A percentile compares a stretch with the other conserved stretches of the same genome.
Evolutionary conservation across 2,329 filamentous ascomycete genomes (phyloP).

Genomic region (Lachnellula suecica): DNA sequence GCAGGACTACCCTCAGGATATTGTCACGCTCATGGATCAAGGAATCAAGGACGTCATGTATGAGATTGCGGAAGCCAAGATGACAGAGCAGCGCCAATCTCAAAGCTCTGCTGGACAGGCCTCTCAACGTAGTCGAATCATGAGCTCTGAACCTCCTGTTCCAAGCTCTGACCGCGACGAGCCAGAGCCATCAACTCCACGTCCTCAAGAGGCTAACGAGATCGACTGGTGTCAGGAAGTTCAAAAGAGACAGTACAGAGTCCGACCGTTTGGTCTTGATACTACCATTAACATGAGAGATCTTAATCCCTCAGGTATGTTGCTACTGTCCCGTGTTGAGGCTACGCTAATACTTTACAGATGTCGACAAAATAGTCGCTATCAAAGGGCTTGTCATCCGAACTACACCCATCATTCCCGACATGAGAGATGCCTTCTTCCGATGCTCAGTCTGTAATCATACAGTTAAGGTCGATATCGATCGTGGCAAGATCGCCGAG

Average conservation of each 20-base stretch:
- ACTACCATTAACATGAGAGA: constrained; percentile 88
- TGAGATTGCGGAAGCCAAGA: constrained; percentile 80
- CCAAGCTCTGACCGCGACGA: constrained; percentile 76
- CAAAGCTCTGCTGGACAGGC: constrained; percentile 52
- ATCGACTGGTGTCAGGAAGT: constrained; percentile 77
- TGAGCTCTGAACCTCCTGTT: constrained; percentile 73
- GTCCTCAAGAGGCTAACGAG: constrained; percentile 44
- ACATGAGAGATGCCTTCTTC: constrained; percentile 99
- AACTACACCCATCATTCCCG: constrained; percentile 92
- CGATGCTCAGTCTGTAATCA: constrained; percentile 92
- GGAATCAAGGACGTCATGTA: constrained; percentile 90
- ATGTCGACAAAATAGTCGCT: constrained; percentile 94
- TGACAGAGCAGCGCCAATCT: constrained; percentile 64
- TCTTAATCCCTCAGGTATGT: constrained; percentile 77
- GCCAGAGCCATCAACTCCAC: constrained; percentile 41
- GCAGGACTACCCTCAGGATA: constrained; percentile 92
- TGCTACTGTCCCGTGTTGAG: not conserved
- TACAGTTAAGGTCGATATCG: constrained; percentile 85
- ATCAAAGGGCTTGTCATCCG: constrained; percentile 96
- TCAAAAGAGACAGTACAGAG: constrained; percentile 76
- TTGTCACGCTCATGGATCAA: constrained; percentile 95
- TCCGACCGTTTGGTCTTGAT: constrained; percentile 87
- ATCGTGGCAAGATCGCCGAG: constrained; percentile 94
- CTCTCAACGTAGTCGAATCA: constrained; percentile 45
- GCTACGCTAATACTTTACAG: constrained; percentile 40